Evolutionary conservation across 805 yeast genomes (phyloP), one percentile per base, ranked within the genome.

Genomic region (Metschnikowia corniflorae): DNA sequence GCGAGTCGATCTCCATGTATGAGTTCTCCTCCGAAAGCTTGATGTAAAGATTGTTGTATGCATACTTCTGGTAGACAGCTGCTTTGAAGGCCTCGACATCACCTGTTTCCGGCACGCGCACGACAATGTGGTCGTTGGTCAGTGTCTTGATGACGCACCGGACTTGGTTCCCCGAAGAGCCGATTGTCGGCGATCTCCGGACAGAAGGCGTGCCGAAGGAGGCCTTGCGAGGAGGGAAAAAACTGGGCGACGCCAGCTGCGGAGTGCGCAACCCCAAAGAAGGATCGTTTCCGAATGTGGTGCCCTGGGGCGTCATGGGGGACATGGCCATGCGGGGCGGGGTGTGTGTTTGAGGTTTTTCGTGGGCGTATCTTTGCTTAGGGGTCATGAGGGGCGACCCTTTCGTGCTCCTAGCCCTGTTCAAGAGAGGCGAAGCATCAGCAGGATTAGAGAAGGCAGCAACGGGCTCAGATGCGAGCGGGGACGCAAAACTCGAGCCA

Each of bases 141-240:
- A 39, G 51, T 6, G 57, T 53, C 26, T 54, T 50, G 28, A 63
- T 53, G 36, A 58, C 60, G 43, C 64, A 61, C 39, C 57, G 37
- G 6, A 47, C 19, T 9, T 14, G 26, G n/a, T 14, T 33, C 7
- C 18, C 19, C 25, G 21, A 10, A 2, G 22, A 7, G n/a, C n/a
- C n/a, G n/a, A n/a, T n/a, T 16, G 15, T 10, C 21, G 16, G 19
- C 16, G 21, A 7, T 28, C 13, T 21, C 18, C 16, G 29, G 27
- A 25, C 10, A 7, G 36, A 24, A 30, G 31, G 33, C n/a, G 35
- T 36, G 17, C 38, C 34, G 16, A 26, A 28, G 6, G 38, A 34
- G 7, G 9, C 31, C 5, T 33, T 26, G 5, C 26, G 21, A 6
- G 16, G 16, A 19, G 31, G 26, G 13, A 27, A 33, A 16, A 16